Evolutionary conservation across 1,139 yeast species (phyloP).

Genomic region (Saccharomycopsis hybrid): DNA sequence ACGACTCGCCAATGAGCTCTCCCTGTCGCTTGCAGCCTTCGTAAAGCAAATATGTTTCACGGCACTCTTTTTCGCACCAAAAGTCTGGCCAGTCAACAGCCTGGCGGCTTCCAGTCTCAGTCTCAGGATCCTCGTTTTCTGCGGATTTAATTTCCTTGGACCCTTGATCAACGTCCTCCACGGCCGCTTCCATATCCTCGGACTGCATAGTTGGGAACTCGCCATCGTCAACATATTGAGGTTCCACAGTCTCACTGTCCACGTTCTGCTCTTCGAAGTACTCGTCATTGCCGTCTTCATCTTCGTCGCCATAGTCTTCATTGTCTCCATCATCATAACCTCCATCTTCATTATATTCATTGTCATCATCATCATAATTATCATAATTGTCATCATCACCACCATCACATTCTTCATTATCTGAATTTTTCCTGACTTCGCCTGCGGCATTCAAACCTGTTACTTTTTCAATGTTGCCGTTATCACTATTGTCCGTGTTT

Average conservation of each 20-base stretch:
- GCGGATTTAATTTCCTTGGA: not conserved
- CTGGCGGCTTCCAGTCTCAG: not conserved
- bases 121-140: not conserved
- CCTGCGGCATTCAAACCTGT: no score
- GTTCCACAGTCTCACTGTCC: not conserved
- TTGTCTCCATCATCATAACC: not conserved
- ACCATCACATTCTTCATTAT: no score
- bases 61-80: conserved; percentile 21
- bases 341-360: conserved; percentile 1
- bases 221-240: no score
- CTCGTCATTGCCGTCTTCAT: conserved; percentile 1
- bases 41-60: conserved; percentile 18
- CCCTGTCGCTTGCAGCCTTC: conserved; percentile 21
- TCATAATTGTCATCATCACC: no score
- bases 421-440: no score
- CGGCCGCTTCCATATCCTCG: not conserved
- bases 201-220: not conserved
- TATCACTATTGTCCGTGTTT: no score
- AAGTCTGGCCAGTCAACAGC: conserved; percentile 19
- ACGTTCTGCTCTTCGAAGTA: not conserved
- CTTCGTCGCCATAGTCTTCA: conserved; percentile 3
- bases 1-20: conserved; percentile 18
- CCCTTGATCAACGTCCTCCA: not conserved
- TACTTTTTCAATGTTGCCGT: no score
- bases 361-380: no score